Evolutionary conservation across 192 early-diverging fungal genomes (phyloP), one percentile per base, ranked within the genome.

Genomic region (Kickxella alabastrina): DNA sequence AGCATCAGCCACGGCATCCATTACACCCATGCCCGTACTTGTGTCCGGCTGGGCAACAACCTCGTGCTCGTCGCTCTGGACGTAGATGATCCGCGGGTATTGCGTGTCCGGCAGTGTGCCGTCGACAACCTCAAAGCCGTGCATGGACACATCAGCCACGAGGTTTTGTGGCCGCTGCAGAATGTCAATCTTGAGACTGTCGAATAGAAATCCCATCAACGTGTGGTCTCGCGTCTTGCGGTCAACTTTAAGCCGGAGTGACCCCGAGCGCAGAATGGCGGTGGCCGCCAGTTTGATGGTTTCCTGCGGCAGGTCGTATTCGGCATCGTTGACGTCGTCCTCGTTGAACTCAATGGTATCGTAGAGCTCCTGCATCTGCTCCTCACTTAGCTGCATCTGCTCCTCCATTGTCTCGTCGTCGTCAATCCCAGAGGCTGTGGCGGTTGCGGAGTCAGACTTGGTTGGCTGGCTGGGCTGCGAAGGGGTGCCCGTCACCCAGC

Each of bases 301-400:
- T 40, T 84, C 80, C 15, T 52, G 32, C 25, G 67, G 75, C 32
- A 69, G 45, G 31, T 73, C 64, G 19, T 73, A 75, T n/a, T 64
- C 61, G 18, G 47, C 59, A 9, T 58, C 75, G 2, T 74, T 62
- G 6, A 85, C 53, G 1, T 84, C 80, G 0, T 85, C 79, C 46
- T 92, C 92, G 59, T 97, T 88, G 63, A 87, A 97, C 44, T 97
- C 94, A 47, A 97, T 97, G 8, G 90, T 89, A 25, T 95, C 85
- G 76, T 92, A 94, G 12, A 97, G 78, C 66, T 93, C 87, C 54
- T 91, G 83, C 43, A 89, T 83, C 50, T 97, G 90, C 38, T 85
- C 86, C 26, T 92, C 91, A 15, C 88, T 86, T 34, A 93, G 82
- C 27, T 71, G 75, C 22, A 63, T 47, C 26, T 49, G 34, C 23